These are phyloP conservation scores for Carex pumila DNA, from an alignment of 176 grass and related monocot genomes.

Conservation along the genomic window DNA sequence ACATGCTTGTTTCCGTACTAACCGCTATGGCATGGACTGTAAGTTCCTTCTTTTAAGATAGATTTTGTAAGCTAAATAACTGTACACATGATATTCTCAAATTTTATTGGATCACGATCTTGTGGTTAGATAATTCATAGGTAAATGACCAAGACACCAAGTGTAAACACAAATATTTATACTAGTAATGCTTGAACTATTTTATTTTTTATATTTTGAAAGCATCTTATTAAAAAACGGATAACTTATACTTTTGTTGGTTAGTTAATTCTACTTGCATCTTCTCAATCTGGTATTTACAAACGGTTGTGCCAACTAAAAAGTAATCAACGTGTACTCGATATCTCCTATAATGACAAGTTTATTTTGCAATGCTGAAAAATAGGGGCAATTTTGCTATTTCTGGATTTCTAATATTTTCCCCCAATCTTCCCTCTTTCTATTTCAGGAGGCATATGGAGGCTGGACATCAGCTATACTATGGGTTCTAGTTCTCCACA, in stretches of 20 bases:
- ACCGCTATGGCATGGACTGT: conserved; percentile 99
- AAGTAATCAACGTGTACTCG: background rate
- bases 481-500: conserved; percentile 81
- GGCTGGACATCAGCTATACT: conserved; percentile 66
- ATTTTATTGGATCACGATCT: background rate
- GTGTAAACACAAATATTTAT: background rate
- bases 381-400: background rate
- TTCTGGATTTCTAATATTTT: background rate
- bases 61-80: background rate
- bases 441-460: conserved; percentile 79
- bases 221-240: background rate
- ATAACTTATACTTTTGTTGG: background rate
- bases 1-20: conserved; percentile 87
- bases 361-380: background rate
- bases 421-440: background rate
- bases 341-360: background rate
- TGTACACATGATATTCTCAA: background rate
- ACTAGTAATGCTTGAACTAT: background rate
- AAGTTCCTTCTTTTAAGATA: conserved; percentile 16
- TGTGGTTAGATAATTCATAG: background rate
- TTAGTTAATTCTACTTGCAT: background rate
- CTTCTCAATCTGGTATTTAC: background rate
- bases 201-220: background rate
- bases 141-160: background rate
- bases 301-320: background rate